These are phyloP conservation scores for Aspergillus kassunensis DNA, from an alignment of 495 filamentous ascomycete genomes.

Conservation along the genomic window DNA sequence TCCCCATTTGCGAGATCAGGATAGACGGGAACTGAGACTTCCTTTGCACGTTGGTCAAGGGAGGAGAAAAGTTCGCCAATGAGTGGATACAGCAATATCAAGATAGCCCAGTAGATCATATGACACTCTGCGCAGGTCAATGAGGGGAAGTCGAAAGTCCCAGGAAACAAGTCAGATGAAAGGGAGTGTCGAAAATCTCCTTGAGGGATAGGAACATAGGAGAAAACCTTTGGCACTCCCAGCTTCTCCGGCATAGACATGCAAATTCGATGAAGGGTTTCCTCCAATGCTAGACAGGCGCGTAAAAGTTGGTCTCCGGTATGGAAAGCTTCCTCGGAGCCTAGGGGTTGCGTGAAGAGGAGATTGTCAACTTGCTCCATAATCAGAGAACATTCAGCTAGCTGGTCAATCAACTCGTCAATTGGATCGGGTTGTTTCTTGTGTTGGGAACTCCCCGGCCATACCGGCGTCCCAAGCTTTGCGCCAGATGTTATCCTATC, in stretches of 20 bases:
- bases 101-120: slow-evolving; percentile 15
- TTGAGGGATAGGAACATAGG: slow-evolving; percentile 1
- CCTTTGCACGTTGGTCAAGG: slow-evolving; percentile 2
- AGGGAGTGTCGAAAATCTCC: slow-evolving; percentile 15
- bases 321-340: background rate
- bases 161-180: slow-evolving; percentile 6
- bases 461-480: slow-evolving; percentile 10
- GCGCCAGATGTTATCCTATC: slow-evolving; percentile 13
- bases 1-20: background rate
- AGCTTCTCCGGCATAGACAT: slow-evolving; percentile 19
- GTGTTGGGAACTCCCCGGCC: background rate
- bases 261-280: slow-evolving; percentile 15
- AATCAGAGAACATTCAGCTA: slow-evolving; percentile 18
- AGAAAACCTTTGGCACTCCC: slow-evolving; percentile 8
- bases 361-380: slow-evolving; percentile 19
- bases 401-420: slow-evolving; percentile 20
- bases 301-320: slow-evolving; percentile 12
- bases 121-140: slow-evolving; percentile 17
- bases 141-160: slow-evolving; percentile 15
- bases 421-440: slow-evolving; percentile 10
- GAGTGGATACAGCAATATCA: slow-evolving; percentile 21
- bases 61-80: slow-evolving; percentile 19
- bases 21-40: slow-evolving; percentile 4
- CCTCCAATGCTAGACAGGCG: slow-evolving; percentile 13
- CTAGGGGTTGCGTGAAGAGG: background rate